Evolutionary conservation across 345 rosid species (phyloP), one percentile per base, ranked within the genome.

Genomic region (Eucalyptus sp.): DNA sequence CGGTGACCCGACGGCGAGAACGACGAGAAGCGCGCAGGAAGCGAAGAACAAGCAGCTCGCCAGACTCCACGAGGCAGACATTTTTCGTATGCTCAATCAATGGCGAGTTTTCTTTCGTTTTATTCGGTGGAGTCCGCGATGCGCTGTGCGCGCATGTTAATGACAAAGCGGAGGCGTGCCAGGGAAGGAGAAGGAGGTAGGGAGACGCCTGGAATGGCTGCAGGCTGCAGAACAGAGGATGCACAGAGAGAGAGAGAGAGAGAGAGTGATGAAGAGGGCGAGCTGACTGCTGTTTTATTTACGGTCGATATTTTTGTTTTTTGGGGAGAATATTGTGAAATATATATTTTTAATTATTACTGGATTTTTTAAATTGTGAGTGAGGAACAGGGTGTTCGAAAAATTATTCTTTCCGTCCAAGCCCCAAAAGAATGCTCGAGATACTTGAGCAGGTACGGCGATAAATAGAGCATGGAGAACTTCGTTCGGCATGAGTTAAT

Each of bases 1-100:
- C 27, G 89, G 87, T 88, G 94, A 92, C 90, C 98, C 98, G 89
- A 94, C 95, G 87, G 86, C 96, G 2, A 87, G 83, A 88, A 92
- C 86, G 89, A 91, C 93, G 88, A 90, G 91, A 13, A 86, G 50
- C 46, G 92, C 86, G 71, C 91, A 89, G 89, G 91, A 93, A 91
- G 81, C 91, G 91, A 46, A 91, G 49, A 10, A 95, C 76, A 51
- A 93, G 84, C 88, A 91, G 85, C 88, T 50, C 88, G 85, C 43
- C 60, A 43, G 37, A 29, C 87, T 22, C 48, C 49, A 51, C 56
- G 62, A 87, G 60, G 90, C 90, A 8, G 81, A 56, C 91, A 31
- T 94, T 96, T 94, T 94, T 87, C 90, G 43, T 46, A 14, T 20
- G 13, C 37, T 48, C 44, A 29, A 48, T 27, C 43, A 58, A 43